A percentile compares a stretch with the other conserved stretches of the same genome.
phyloP scores from a whole-genome alignment of 495 filamentous ascomycete species.

The Podospora bellae-mahoneyi region DNA sequence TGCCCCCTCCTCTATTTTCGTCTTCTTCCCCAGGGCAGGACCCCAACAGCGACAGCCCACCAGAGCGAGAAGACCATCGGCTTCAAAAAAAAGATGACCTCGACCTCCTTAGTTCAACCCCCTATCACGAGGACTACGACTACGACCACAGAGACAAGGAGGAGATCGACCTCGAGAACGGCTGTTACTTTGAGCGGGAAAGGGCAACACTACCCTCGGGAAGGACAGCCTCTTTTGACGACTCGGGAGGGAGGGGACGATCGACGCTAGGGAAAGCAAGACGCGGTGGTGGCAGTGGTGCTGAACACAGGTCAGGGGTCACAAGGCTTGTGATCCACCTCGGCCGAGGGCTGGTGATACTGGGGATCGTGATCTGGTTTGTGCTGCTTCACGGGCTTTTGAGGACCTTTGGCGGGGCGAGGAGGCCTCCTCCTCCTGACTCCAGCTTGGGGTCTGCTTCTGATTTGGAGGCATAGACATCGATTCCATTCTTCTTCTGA shows the following conservation, averaged over 20 bases:
- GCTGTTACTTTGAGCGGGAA: not conserved
- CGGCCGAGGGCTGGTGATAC: not conserved
- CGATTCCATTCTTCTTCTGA: not conserved
- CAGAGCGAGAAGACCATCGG: too few species aligned
- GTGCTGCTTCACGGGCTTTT: conserved; percentile 2
- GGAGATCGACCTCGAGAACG: not conserved
- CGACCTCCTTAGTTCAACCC: not conserved
- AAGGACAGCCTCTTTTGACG: not conserved
- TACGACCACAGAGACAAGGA: not conserved
- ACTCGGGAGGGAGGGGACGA: not conserved
- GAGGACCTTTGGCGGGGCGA: not conserved
- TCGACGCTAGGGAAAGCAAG: not conserved
- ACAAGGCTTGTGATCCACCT: not conserved
- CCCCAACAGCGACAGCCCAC: not conserved
- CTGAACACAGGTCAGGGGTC: not conserved
- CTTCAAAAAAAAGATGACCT: not conserved
- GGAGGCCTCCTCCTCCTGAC: not conserved
- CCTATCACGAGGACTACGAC: not conserved
- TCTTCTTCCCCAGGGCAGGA: not conserved
- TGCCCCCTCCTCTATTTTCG: not conserved
- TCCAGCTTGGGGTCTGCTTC: not conserved
- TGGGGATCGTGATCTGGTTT: not conserved
- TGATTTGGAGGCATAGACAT: not conserved
- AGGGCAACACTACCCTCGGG: not conserved
- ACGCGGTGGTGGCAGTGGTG: not conserved